Conservation (phyloP, 2,329 filamentous ascomycete species). For the Lasiodiplodia sp. region DNA sequence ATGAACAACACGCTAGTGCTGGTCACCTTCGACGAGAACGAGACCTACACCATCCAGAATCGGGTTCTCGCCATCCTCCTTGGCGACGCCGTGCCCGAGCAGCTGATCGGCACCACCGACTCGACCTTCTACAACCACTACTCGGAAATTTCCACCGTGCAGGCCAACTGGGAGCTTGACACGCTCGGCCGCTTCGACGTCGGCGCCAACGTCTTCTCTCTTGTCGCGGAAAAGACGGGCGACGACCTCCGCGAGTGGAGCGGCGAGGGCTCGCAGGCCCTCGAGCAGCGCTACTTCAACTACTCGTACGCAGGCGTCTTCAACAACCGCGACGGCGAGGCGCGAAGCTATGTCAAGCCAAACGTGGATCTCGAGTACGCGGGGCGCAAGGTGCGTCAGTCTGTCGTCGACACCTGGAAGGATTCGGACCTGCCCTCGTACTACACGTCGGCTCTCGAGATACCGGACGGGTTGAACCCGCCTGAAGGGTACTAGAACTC, state of each 20-base stretch:
- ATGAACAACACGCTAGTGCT: conserved; percentile 78
- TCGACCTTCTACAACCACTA: conserved; percentile 63
- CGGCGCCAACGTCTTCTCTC: conserved; percentile 54
- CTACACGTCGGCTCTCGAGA: conserved; percentile 43
- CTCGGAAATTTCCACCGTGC: conserved; percentile 53
- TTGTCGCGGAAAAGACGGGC: conserved; percentile 47
- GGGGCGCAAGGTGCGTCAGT: conserved; percentile 39
- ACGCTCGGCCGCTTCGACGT: conserved; percentile 57
- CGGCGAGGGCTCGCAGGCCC: conserved; percentile 34
- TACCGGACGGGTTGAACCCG: conserved; percentile 45
- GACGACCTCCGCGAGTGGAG: conserved; percentile 36
- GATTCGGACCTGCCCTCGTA: conserved; percentile 35
- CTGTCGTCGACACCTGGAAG: conserved; percentile 39
- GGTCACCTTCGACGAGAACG: conserved; percentile 81
- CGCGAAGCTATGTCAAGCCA: conserved; percentile 41
- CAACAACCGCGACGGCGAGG: conserved; percentile 37
- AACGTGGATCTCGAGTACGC: conserved; percentile 39
- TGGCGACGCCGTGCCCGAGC: conserved; percentile 72
- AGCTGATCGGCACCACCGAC: conserved; percentile 74
- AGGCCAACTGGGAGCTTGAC: conserved; percentile 55
- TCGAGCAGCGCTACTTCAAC: conserved; percentile 44
- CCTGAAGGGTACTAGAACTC: conserved; percentile 35
- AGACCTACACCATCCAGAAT: conserved; percentile 72
- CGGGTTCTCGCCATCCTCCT: conserved; percentile 74
- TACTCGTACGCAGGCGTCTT: conserved; percentile 42